phyloP scores from a whole-genome alignment of 2,329 filamentous ascomycete species.

The Colletotrichum ledebouriae region DNA sequence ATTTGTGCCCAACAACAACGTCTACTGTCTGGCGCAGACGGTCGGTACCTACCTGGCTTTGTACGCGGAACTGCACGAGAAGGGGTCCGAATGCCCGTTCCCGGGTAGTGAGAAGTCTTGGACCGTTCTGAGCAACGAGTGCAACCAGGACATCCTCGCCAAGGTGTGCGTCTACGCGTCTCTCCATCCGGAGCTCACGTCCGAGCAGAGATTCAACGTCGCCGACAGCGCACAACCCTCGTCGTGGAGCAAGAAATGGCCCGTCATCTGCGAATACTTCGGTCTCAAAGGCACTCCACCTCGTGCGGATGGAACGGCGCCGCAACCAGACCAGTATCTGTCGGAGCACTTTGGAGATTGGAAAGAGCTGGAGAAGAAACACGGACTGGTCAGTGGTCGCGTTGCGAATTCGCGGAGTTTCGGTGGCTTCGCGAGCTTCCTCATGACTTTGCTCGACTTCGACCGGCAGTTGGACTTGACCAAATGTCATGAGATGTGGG shows the following conservation, averaged over 20 bases:
- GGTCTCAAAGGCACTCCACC: slow-evolving; percentile 56
- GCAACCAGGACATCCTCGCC: slow-evolving; percentile 54
- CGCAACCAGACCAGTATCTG: slow-evolving; percentile 46
- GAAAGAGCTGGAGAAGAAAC: slow-evolving; percentile 50
- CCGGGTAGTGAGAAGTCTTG: slow-evolving; percentile 53
- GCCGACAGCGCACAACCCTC: slow-evolving; percentile 54
- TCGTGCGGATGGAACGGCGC: slow-evolving; percentile 43
- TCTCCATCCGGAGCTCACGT: slow-evolving; percentile 54
- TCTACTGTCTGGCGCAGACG: slow-evolving; percentile 57
- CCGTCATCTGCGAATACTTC: slow-evolving; percentile 60
- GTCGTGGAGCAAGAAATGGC: slow-evolving; percentile 60
- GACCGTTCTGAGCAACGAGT: slow-evolving; percentile 51
- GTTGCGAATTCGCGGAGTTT: slow-evolving; percentile 50
- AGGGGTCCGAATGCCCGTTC: slow-evolving; percentile 52
- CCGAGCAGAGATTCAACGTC: slow-evolving; percentile 56
- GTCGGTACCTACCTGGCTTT: slow-evolving; percentile 55
- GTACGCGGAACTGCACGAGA: slow-evolving; percentile 53
- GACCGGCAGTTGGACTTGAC: slow-evolving; percentile 52
- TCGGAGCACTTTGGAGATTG: slow-evolving; percentile 50
- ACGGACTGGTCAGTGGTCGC: slow-evolving; percentile 49
- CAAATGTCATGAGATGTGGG: slow-evolving; percentile 50
- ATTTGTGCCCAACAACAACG: slow-evolving; percentile 59
- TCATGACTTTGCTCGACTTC: slow-evolving; percentile 52
- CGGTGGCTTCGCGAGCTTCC: slow-evolving; percentile 49
- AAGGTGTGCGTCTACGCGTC: slow-evolving; percentile 57